A percentile compares a stretch with the other conserved stretches of the same genome.
These are phyloP conservation scores for Pseudopyrenochaeta lycopersici DNA, from an alignment of 2,329 filamentous ascomycete species.

Conservation along the genomic window DNA sequence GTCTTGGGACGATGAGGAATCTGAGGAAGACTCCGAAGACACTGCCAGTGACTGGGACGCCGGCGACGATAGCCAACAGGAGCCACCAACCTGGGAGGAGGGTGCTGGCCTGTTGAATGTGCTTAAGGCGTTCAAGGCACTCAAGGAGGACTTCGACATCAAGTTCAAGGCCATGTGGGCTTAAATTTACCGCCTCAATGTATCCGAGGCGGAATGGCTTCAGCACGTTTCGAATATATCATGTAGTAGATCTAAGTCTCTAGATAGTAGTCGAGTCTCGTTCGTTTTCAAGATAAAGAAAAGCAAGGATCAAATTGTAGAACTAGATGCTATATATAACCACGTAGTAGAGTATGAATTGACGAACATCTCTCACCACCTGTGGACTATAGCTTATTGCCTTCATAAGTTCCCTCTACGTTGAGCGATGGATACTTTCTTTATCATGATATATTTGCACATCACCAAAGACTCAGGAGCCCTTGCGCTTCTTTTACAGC, in stretches of 20 bases:
- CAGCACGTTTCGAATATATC: no score
- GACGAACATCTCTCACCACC: background rate
- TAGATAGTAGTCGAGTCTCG: no score
- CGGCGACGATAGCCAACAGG: slow-evolving; percentile 30
- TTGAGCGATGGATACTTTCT: no score
- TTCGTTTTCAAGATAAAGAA: background rate
- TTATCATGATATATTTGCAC: no score
- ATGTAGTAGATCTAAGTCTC: no score
- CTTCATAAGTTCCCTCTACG: no score
- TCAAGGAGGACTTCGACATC: slow-evolving; percentile 68
- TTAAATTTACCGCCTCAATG: slow-evolving; percentile 37
- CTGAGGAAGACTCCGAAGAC: slow-evolving; percentile 48
- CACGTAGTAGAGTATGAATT: background rate
- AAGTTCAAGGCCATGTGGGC: slow-evolving; percentile 72
- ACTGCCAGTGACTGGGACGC: slow-evolving; percentile 30
- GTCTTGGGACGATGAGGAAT: slow-evolving; percentile 49
- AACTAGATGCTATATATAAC: background rate
- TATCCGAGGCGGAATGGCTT: no score
- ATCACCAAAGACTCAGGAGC: no score
- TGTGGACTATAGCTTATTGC: background rate
- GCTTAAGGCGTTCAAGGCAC: slow-evolving; percentile 64
- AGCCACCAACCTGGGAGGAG: slow-evolving; percentile 52
- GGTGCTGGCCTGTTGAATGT: slow-evolving; percentile 64
- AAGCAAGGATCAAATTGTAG: background rate
- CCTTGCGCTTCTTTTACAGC: no score